Base-by-base conservation (phyloP, 805 yeast genomes). In the Saitoella complicata region DNA sequence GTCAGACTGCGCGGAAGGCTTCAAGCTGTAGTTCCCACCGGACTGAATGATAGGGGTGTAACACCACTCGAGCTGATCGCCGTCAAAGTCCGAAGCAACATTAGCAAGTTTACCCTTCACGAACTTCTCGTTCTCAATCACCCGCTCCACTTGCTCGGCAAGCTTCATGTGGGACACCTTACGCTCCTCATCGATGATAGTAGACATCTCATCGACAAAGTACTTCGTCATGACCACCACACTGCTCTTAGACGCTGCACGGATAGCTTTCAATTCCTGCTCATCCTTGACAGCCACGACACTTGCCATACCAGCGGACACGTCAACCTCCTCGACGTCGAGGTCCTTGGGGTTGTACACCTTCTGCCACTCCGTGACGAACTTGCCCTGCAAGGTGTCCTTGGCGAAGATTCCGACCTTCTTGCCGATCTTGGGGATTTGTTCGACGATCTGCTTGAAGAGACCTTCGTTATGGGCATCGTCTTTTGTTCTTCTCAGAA, bases 41-140 rank as follows among this genome's bases (percentile, higher is more conserved):
- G 93, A 80, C 64, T 85, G 94, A 44, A 86, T 72, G 43, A 86
- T 82, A 31, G 97, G 96, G 45, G 86, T 76, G 61, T 83, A 85
- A 52, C 94, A 82, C 95, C 96, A 88, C 59, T 88, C 97, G 13
- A 88, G 64, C 50, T 76, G 73, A 49, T 74, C 76, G 5, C 79
- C 67, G 55, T 85, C 94, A 49, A 86, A 80, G 31, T 80, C 88
- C 33, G 72, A 66, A 40, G 80, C 78, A 13, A 72, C 52, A 46
- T 70, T 58, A 51, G 72, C 71, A 55, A 76, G 74, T 55, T 74
- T 58, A 37, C 62, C 60, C 46, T 70, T 70, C 59, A 78, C 73
- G 65, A 81, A 80, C 53, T 73, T 76, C n/a, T 65, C 64, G 55
- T 81, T 84, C 55, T 85, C 95, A 53, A 88, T 80, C 60, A 78